These are phyloP conservation scores for Annulohypoxylon moriforme DNA, from an alignment of 495 filamentous ascomycete species.

Conservation along the genomic window DNA sequence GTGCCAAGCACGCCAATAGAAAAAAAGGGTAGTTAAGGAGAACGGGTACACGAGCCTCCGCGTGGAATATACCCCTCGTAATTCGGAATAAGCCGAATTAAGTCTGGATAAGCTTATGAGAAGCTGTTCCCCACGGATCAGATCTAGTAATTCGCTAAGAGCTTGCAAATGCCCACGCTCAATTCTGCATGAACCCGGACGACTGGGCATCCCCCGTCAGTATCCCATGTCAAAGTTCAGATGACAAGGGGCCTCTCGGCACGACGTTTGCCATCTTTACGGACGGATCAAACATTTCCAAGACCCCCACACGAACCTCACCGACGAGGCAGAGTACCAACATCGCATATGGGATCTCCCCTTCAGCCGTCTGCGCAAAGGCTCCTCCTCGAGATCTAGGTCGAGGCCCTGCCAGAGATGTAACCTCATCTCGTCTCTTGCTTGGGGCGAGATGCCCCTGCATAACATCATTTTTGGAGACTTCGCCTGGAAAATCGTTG, in stretches of 20 bases:
- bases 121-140: constrained; percentile 20
- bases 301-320: constrained; percentile 23
- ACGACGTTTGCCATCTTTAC: constrained; percentile 17
- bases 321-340: constrained; percentile 22
- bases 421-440: constrained; percentile 24
- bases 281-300: background rate
- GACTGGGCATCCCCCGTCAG: constrained; percentile 19
- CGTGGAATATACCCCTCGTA: constrained; percentile 4
- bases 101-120: constrained; percentile 37
- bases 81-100: constrained; percentile 14
- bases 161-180: constrained; percentile 8
- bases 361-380: constrained; percentile 12
- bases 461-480: constrained; percentile 29
- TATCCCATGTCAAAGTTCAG: constrained; percentile 34
- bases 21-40: constrained; percentile 10
- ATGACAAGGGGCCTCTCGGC: constrained; percentile 33
- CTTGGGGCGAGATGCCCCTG: constrained; percentile 21
- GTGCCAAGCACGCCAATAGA: background rate
- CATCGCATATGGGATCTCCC: constrained; percentile 23
- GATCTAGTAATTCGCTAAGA: constrained; percentile 7
- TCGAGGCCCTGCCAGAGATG: constrained; percentile 29
- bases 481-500: constrained; percentile 17
- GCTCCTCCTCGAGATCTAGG: constrained; percentile 15
- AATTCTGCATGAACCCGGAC: constrained; percentile 24
- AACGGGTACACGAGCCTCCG: constrained; percentile 5